A percentile compares a stretch with the other conserved stretches of the same genome.
These are phyloP conservation scores for Piromyces finnis DNA, from an alignment of 192 early-diverging fungal species.

Conservation along the genomic window DNA sequence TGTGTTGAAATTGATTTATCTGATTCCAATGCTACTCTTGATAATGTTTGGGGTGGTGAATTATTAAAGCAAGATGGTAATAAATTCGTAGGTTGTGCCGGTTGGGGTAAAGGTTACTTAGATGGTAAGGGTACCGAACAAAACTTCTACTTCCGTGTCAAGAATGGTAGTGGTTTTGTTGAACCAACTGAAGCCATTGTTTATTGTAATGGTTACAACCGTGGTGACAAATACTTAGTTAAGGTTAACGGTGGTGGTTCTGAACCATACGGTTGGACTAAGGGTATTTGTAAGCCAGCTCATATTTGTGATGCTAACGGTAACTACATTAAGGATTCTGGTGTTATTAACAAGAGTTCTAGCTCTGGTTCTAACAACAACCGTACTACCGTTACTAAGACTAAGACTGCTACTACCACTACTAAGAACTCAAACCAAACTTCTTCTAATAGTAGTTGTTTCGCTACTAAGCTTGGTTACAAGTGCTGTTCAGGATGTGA, in stretches of 20 bases:
- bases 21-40: neutral
- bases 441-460: neutral
- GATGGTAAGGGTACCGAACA: neutral
- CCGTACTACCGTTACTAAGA: neutral
- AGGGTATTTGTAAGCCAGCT: neutral
- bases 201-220: neutral
- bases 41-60: neutral
- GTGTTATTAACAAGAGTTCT: neutral
- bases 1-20: neutral
- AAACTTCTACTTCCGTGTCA: neutral
- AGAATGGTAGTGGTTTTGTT: neutral
- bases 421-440: neutral
- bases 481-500: neutral
- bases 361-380: neutral
- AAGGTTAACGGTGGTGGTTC: neutral
- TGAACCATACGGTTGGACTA: neutral
- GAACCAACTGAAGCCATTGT: neutral
- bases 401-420: neutral
- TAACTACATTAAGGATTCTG: neutral
- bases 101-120: neutral
- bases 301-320: neutral
- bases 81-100: neutral
- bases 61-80: neutral
- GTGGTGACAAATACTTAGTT: neutral
- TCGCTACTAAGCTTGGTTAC: neutral